phyloP scores from a whole-genome alignment of 495 filamentous ascomycete genomes.

The Trichoderma asperelloides region DNA sequence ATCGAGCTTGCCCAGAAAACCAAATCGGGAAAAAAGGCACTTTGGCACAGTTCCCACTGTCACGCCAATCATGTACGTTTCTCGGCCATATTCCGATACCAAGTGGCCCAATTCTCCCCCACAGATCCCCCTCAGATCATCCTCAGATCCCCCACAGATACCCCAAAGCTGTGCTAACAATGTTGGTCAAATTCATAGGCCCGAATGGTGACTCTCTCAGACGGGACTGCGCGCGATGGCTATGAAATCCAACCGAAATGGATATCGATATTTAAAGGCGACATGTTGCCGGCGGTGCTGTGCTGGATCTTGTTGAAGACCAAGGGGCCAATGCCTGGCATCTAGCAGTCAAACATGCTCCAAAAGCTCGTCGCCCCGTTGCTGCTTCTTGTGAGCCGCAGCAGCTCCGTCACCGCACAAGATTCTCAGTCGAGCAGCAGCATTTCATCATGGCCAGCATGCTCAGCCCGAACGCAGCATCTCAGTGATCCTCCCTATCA shows the following conservation, averaged over 20 bases:
- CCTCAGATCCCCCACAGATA: background rate
- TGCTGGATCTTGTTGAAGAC: background rate
- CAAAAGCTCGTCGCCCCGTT: background rate
- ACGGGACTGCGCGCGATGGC: background rate
- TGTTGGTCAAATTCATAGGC: background rate
- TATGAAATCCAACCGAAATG: background rate
- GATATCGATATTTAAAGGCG: too few relatives aligned
- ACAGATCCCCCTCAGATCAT: too few relatives aligned
- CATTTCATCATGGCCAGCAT: background rate
- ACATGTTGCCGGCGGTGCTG: too few relatives aligned
- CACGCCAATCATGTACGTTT: background rate
- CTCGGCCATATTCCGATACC: background rate
- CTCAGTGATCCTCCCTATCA: constrained; percentile 42
- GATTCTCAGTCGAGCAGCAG: background rate
- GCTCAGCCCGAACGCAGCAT: constrained; percentile 13
- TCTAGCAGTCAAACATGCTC: background rate
- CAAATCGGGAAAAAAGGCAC: background rate
- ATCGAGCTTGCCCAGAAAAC: background rate
- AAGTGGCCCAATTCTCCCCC: background rate
- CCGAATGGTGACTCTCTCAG: background rate
- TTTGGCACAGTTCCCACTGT: background rate
- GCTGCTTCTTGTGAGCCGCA: background rate
- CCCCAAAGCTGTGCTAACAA: background rate
- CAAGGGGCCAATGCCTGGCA: background rate
- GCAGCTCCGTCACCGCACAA: background rate